Base-by-base conservation (phyloP, 768 basidiomycete genomes). In the Pisolithus microcarpus region DNA sequence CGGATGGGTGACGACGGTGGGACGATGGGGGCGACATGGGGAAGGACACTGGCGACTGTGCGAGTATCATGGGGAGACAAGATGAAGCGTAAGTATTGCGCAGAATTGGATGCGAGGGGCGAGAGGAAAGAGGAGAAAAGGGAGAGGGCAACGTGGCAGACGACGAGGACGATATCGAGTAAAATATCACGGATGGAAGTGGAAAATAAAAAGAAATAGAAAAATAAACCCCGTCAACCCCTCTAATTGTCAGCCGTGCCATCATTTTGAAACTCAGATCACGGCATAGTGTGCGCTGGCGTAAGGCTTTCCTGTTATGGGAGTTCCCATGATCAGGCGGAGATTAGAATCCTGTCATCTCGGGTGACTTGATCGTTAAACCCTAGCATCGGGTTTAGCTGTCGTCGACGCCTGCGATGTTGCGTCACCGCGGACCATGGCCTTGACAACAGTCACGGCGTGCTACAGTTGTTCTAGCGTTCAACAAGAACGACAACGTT, bases 1-100 rank as follows among this genome's bases (percentile, higher is more conserved):
- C 85, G 0, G 86, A 87, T 18, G 85, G 81, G 61, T 81, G 78
- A 49, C 87, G 74, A 53, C 79, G 73, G 65, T 86, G 85, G 19
- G 72, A 63, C 38, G 56, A 53, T 7, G 61, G 59, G 21, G 59
- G 69, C 7, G 62, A 57, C 62, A 66, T 65, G 44, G 66, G 61
- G 34, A 60, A 48, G 1, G 58, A 59, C 0, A 70, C 58, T 49
- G 72, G 74, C 34, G 69, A 68, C 56, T 64, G 75, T 34, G 65
- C 61, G 64, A 75, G 73, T 8, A 77, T 56, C 76, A 77, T 76
- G 30, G 21, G 50, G 4, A 6, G 26, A 26, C 26, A 6, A 26
- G 26, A 4, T 6, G 5, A 7, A 26, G 5, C 23, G 23, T 5
- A 24, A 24, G 7, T 5, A 26, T 26, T 5, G 26, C 3, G 26